Percentiles rank a stretch among this genome's conserved stretches.
Conservation (phyloP, 495 filamentous ascomycete genomes). For the Penicillium turbatum region DNA sequence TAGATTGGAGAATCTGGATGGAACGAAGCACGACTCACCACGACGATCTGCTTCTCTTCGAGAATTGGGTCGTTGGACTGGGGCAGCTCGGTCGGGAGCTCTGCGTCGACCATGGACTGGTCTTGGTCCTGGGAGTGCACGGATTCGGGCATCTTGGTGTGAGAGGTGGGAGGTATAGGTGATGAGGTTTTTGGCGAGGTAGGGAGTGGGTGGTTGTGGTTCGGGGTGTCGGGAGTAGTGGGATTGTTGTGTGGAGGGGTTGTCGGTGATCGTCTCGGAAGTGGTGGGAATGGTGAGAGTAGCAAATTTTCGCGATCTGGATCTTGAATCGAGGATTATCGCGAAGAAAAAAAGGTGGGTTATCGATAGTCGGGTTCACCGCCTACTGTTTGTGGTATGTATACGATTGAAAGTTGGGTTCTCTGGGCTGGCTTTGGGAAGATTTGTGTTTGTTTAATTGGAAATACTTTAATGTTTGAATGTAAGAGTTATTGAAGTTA, state of each 20-base stretch:
- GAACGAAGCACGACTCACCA: slow-evolving; percentile 47
- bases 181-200: neutral
- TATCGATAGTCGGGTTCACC: slow-evolving; percentile 32
- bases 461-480: neutral
- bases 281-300: neutral
- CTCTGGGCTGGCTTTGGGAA: too few species aligned
- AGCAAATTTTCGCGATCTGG: slow-evolving; percentile 8
- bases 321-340: slow-evolving; percentile 11
- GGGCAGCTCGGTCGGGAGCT: slow-evolving; percentile 33
- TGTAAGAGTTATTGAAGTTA: neutral
- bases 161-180: neutral
- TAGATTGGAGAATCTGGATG: neutral
- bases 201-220: neutral
- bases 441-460: neutral
- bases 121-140: slow-evolving; percentile 42
- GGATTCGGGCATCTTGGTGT: slow-evolving; percentile 36
- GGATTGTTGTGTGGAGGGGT: neutral
- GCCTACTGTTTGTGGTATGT: slow-evolving; percentile 16
- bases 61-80: slow-evolving; percentile 37
- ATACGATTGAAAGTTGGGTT: neutral
- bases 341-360: slow-evolving; percentile 30
- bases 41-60: slow-evolving; percentile 51
- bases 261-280: neutral
- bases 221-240: neutral
- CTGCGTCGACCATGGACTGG: slow-evolving; percentile 53